Conservation (phyloP, 176 grass and related monocot genomes). For the Triticum timopheevii region DNA sequence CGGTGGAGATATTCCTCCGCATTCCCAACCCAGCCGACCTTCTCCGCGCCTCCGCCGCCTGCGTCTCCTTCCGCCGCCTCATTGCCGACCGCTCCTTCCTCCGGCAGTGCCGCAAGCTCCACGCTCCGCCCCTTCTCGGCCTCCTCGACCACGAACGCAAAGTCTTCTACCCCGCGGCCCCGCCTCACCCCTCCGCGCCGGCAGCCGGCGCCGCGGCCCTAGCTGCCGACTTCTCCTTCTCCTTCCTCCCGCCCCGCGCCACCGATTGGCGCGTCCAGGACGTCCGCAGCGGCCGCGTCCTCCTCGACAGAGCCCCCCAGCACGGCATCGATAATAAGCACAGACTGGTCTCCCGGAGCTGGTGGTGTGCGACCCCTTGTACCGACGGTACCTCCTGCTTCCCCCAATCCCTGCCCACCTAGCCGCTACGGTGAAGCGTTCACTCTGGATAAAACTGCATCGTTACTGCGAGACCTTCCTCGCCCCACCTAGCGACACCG, state of each 20-base stretch:
- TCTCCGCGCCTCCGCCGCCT: not conserved
- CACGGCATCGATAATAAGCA: not conserved
- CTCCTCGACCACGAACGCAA: not conserved
- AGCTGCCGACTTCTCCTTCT: not conserved
- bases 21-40: not conserved
- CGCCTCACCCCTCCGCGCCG: not conserved
- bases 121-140: not conserved
- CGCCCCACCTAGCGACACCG: not conserved
- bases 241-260: not conserved
- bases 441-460: not conserved
- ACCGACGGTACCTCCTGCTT: not conserved
- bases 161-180: not conserved
- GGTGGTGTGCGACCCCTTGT: not conserved
- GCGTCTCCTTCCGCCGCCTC: not conserved
- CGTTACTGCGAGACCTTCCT: not conserved
- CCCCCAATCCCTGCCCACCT: not conserved
- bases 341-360: not conserved
- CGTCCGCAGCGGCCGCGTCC: not conserved
- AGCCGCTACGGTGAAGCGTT: not conserved
- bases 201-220: not conserved
- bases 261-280: not conserved
- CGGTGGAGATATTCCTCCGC: not conserved
- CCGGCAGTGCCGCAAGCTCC: not conserved
- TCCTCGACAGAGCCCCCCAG: not conserved
- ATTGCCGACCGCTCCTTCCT: not conserved